phyloP scores from a whole-genome alignment of 2,329 filamentous ascomycete species.

The Pestalotiopsis sp. region DNA sequence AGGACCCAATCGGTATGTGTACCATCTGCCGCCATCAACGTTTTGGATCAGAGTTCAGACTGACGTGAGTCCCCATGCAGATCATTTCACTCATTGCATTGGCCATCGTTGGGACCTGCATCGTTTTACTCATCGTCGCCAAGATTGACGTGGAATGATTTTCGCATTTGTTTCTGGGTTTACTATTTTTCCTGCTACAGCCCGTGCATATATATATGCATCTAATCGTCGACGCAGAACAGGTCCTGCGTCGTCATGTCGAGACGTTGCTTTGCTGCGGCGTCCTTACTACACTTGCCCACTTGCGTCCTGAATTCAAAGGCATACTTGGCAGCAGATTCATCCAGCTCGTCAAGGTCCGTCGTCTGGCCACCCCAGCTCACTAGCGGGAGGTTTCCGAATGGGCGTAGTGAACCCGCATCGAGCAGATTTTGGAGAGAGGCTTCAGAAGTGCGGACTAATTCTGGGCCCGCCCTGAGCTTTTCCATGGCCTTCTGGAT shows the following conservation, averaged over 20 bases:
- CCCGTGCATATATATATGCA: not conserved
- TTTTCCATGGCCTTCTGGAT: constrained; percentile 24
- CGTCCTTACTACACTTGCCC: constrained; percentile 61
- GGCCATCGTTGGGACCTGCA: constrained; percentile 65
- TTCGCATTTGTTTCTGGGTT: not conserved
- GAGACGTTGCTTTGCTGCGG: constrained; percentile 25
- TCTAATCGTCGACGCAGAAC: constrained; percentile 56
- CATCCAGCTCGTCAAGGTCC: constrained; percentile 38
- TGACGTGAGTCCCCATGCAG: constrained; percentile 34
- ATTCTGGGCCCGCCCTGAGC: constrained; percentile 26
- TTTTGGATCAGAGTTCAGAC: not conserved
- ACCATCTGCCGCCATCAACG: not conserved
- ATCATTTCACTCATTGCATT: constrained; percentile 62
- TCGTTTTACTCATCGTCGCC: constrained; percentile 59
- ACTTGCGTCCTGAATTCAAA: constrained; percentile 60
- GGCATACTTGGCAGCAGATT: constrained; percentile 52
- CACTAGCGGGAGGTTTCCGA: constrained; percentile 57
- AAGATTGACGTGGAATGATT: constrained; percentile 31
- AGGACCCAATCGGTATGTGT: constrained; percentile 78
- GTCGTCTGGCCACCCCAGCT: constrained; percentile 61
- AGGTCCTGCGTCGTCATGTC: constrained; percentile 55
- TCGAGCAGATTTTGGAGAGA: constrained; percentile 51
- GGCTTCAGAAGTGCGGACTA: constrained; percentile 44
- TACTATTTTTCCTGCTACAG: not conserved
- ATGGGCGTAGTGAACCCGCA: constrained; percentile 41